These are phyloP conservation scores for Rosa persica DNA, from an alignment of 306 rosid genomes.

Conservation along the genomic window DNA sequence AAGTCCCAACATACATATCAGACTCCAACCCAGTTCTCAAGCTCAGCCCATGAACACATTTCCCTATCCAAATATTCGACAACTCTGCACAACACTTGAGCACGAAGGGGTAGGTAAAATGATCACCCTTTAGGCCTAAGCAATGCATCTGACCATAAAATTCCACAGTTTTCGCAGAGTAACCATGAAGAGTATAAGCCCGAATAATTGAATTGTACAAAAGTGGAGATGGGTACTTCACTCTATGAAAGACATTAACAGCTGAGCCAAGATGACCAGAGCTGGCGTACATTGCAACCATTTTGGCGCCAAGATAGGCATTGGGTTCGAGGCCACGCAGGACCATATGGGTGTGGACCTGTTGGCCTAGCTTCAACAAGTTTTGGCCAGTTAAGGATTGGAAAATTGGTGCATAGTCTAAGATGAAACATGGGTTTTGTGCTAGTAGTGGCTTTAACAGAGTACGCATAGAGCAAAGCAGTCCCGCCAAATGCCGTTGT, in stretches of 20 bases:
- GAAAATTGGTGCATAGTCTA: constrained; percentile 19
- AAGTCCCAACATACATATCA: constrained; percentile 28
- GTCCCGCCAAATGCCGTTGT: not conserved
- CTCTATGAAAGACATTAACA: not conserved
- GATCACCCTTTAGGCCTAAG: constrained; percentile 23
- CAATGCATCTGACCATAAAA: constrained; percentile 22
- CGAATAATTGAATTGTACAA: constrained; percentile 28
- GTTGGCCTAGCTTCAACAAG: constrained; percentile 23
- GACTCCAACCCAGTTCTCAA: constrained; percentile 25
- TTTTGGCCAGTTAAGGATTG: constrained; percentile 13
- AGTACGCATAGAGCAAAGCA: not conserved
- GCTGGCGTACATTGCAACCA: constrained; percentile 33
- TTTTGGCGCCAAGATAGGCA: constrained; percentile 29
- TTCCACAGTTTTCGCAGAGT: constrained; percentile 4
- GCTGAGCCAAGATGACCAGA: constrained; percentile 27
- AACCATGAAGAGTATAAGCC: constrained; percentile 20
- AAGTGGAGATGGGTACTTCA: constrained; percentile 20
- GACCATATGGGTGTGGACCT: constrained; percentile 28
- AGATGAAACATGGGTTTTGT: not conserved
- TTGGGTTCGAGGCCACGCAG: constrained; percentile 18
- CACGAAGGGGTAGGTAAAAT: constrained; percentile 33
- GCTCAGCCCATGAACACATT: constrained; percentile 24
- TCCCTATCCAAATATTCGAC: constrained; percentile 16
- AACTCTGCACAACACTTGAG: constrained; percentile 21
- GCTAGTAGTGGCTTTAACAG: constrained; percentile 1